Evolutionary conservation across 2,329 filamentous ascomycete genomes (phyloP).

Genomic region (Alternaria infectoria): DNA sequence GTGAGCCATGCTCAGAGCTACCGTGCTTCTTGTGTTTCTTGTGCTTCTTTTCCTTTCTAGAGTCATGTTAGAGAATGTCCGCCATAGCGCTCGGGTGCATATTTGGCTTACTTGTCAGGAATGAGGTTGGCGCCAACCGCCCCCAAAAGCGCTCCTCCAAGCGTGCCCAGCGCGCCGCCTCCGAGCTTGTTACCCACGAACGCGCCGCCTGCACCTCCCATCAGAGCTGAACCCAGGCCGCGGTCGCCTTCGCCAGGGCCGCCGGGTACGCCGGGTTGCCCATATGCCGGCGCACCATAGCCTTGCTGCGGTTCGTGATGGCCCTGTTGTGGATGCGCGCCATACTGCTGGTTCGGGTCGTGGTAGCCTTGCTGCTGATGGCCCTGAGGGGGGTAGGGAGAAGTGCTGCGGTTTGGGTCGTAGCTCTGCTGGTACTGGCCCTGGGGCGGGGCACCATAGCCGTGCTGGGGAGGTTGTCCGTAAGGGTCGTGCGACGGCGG

Average conservation of each 20-base stretch:
- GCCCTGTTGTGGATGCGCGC: constrained; percentile 20
- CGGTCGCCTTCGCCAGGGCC: constrained; percentile 57
- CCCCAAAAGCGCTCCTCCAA: constrained; percentile 60
- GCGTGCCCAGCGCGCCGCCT: constrained; percentile 58
- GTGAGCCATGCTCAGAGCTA: constrained; percentile 34
- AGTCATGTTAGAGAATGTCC: not conserved
- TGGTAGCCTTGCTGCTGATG: constrained; percentile 33
- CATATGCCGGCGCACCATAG: constrained; percentile 47
- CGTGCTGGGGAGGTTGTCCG: constrained; percentile 29
- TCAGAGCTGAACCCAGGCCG: constrained; percentile 61
- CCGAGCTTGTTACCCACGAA: constrained; percentile 62
- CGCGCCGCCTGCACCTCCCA: constrained; percentile 62
- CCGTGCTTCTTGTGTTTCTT: constrained; percentile 48
- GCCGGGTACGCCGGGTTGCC: constrained; percentile 44
- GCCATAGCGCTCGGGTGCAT: not conserved
- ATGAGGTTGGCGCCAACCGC: constrained; percentile 63
- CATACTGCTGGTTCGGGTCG: constrained; percentile 30
- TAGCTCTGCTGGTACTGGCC: constrained; percentile 42
- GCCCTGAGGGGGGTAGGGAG: constrained; percentile 42
- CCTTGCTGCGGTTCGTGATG: constrained; percentile 22
- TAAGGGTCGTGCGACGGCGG: constrained; percentile 39
- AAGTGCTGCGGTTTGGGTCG: constrained; percentile 45
- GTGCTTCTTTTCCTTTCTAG: constrained; percentile 35
- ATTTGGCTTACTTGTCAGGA: constrained; percentile 50
- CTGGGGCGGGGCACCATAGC: constrained; percentile 38